Evolutionary conservation across 108 stramenopile genomes (phyloP).

Genomic region (Pelagomonas calceolata): DNA sequence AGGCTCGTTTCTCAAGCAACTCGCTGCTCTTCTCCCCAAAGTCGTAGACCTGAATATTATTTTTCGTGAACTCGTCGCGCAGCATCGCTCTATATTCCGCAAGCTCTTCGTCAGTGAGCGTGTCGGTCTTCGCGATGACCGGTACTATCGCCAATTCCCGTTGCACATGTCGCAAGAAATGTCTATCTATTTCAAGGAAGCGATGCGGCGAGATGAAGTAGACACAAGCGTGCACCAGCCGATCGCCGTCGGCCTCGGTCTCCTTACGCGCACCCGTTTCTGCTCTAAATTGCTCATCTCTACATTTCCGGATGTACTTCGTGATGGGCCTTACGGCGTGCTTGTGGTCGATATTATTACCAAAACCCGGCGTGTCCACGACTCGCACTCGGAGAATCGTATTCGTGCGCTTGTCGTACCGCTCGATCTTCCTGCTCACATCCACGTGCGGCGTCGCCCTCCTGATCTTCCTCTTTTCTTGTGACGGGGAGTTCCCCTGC

Average conservation of each 20-base stretch:
- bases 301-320: constrained; percentile 16
- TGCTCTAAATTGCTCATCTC: background rate
- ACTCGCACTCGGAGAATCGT: constrained; percentile 21
- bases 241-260: background rate
- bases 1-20: background rate
- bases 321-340: constrained; percentile 19
- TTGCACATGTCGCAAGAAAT: constrained; percentile 27
- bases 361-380: constrained; percentile 31
- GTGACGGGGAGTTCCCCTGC: background rate
- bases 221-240: constrained; percentile 21
- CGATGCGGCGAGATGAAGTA: constrained; percentile 31
- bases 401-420: constrained; percentile 12
- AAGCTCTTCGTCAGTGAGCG: constrained; percentile 24
- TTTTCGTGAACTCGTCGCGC: constrained; percentile 3
- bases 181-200: constrained; percentile 21
- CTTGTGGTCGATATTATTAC: constrained; percentile 19
- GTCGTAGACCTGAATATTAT: constrained; percentile 12
- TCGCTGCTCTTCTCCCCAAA: background rate
- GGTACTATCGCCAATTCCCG: constrained; percentile 21
- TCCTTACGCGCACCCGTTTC: background rate
- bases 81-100: constrained; percentile 13
- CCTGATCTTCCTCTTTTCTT: background rate
- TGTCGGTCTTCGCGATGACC: constrained; percentile 36
- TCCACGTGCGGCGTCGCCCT: background rate
- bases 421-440: constrained; percentile 8